Evolutionary conservation across 164 flowering plant species (phyloP).

Genomic region (Tetrastigma voinierianum): DNA sequence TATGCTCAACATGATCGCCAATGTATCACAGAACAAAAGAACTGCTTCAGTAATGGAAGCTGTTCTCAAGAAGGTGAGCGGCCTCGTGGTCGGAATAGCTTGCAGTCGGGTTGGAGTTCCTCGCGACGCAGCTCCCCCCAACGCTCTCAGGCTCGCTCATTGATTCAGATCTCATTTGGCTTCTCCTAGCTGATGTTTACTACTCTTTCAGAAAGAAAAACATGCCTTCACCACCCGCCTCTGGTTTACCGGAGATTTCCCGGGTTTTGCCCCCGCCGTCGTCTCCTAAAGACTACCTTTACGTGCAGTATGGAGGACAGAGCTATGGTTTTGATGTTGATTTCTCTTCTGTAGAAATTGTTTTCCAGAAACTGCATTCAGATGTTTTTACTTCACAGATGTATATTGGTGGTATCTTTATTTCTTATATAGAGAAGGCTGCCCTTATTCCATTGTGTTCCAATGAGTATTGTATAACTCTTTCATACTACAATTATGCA

Average conservation of each 20-base stretch:
- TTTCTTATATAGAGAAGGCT: no score
- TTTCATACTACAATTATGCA: no score
- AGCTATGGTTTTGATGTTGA: slow-evolving; percentile 62
- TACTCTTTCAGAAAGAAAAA: slow-evolving; percentile 56
- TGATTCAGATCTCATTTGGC: slow-evolving; percentile 94
- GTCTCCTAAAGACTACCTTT: slow-evolving; percentile 49
- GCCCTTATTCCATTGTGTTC: no score
- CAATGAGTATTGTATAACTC: no score
- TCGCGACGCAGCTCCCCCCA: slow-evolving; percentile 57
- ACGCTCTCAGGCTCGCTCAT: slow-evolving; percentile 75
- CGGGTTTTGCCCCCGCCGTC: slow-evolving; percentile 56
- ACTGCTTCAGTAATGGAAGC: slow-evolving; percentile 73
- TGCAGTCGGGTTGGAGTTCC: slow-evolving; percentile 73
- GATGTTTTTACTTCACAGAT: slow-evolving; percentile 20
- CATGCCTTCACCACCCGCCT: slow-evolving; percentile 50
- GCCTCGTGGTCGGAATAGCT: slow-evolving; percentile 83
- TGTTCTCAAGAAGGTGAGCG: slow-evolving; percentile 80
- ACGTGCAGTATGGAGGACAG: slow-evolving; percentile 62
- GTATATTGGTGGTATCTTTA: background rate
- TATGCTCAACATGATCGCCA: slow-evolving; percentile 81
- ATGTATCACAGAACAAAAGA: slow-evolving; percentile 56
- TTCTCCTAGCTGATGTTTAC: slow-evolving; percentile 88
- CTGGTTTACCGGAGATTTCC: slow-evolving; percentile 51
- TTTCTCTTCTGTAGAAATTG: slow-evolving; percentile 39
- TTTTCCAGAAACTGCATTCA: slow-evolving; percentile 36